Evolutionary conservation across 371 early-diverging fungal species (phyloP).

Genomic region (Smittium mucronatum): DNA sequence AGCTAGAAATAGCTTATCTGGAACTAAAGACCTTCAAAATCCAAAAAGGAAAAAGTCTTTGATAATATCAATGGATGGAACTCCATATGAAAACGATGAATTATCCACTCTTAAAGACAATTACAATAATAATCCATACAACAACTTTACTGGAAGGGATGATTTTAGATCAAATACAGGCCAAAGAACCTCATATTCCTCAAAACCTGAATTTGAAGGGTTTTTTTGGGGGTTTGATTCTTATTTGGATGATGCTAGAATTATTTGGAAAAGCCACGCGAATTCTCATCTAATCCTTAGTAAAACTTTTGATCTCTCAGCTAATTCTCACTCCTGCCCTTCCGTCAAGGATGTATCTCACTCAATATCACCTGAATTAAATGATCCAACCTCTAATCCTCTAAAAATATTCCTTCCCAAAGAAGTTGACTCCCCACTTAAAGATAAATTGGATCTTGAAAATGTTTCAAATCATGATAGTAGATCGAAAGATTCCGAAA

Average conservation of each 20-base stretch:
- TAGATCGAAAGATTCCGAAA: not conserved
- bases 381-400: not conserved
- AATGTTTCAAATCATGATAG: not conserved
- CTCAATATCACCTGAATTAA: not conserved
- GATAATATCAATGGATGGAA: not conserved
- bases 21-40: not conserved
- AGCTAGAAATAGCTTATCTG: not conserved
- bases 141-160: too few relatives aligned
- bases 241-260: slow-evolving; percentile 65
- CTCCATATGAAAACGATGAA: not conserved
- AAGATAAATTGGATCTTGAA: not conserved
- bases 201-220: not conserved
- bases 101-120: not conserved
- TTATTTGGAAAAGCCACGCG: slow-evolving; percentile 43
- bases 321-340: not conserved
- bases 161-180: not conserved
- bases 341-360: not conserved
- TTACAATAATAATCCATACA: too few relatives aligned
- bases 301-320: slow-evolving; percentile 12
- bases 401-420: not conserved
- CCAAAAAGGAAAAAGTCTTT: not conserved
- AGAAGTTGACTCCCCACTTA: too few relatives aligned
- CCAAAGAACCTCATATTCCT: not conserved
- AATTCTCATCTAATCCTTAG: slow-evolving; percentile 1
- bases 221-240: slow-evolving; percentile 48